Evolutionary conservation across 495 filamentous ascomycete genomes (phyloP), one percentile per base, ranked within the genome.

Genomic region (Penicillium antarcticum): DNA sequence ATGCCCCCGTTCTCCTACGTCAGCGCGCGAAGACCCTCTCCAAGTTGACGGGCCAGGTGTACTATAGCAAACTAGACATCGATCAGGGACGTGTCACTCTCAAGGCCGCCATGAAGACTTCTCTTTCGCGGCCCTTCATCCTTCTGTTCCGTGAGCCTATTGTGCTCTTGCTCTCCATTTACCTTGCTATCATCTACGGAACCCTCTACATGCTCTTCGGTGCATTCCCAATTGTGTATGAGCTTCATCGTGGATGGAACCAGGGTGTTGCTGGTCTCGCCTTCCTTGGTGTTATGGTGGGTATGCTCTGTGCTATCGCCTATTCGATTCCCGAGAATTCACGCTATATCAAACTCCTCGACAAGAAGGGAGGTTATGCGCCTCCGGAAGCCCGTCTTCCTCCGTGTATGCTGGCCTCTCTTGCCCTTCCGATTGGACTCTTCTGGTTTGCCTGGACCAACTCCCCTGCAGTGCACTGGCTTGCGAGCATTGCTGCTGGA

Each of bases 201-300:
- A 81, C 87, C 13, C 71, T 90, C 4, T 92, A 91, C 66, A 79
- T 92, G 41, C 76, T 91, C 17, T 94, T 95, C 71, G 82, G 87
- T 21, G 87, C 87, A 12, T 72, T 63, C 51, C 90, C 89, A 1
- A 83, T 92, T 41, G 83, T 94, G 32, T 94, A 89, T 65, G 69
- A 76, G 13, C 62, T 84, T 17, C 66, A 85, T 50, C 85, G 88
- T 9, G 81, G 81, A 39, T 94, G 89, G 89, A 75, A 73, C 12
- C 71, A 81, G n/a, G 82, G 85, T 32, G 61, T 87, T 21, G 74
- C 80, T 0, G 87, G 87, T 12, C 80, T 94, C 0, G 72, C 87
- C 16, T 94, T 91, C 63, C 59, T 82, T 0, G 87, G 88, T 11
- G 87, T 95, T 24, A 86, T 87, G 44, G 63, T 86, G 45, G 89